Base-by-base conservation (phyloP, 805 yeast genomes). In the Candida palmyrensis region DNA sequence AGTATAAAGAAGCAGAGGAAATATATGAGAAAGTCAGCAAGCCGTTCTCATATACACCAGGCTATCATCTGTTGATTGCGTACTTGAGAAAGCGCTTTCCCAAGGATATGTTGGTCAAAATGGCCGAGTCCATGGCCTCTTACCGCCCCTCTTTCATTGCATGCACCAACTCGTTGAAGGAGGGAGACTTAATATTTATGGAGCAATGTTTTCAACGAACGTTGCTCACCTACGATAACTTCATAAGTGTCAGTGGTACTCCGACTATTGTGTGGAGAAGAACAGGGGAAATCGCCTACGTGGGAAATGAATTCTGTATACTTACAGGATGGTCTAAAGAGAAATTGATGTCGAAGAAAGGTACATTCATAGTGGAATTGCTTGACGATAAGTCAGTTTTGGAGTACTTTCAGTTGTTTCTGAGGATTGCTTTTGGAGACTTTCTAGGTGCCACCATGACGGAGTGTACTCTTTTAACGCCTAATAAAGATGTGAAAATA, bases 141-240 rank as follows among this genome's bases (percentile, higher is more conserved):
- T 88, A 88, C 49, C 64, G 97, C 43, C 96, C 97, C 2, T 79
- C 89, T 9, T 90, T 90, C 53, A 87, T 89, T 47, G 96, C 97
- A 3, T 84, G 94, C 47, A 85, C 95, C 25, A 83, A 85, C 48
- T 79, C 92, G 4, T 60, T 90, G 23, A 85, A 89, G 37, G 95
- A 86, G 46, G 94, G 85, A 26, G 98, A 90, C 55, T 68, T 89
- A 57, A 83, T 90, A 3, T 90, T 90, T 51, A 87, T 92, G 82
- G 98, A 90, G 53, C 95, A 90, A 61, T 85, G 96, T 47, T 90
- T 89, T 61, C 97, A 90, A 57, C 66, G 98, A 28, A 88, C 97
- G 0, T 62, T 90, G 23, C 62, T 90, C 27, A 96, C 94, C 40
- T 90, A 88, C 54, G 89, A 87, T 39, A 83, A 81, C 54, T 84